Evolutionary conservation across 306 rosid genomes (phyloP), one percentile per base, ranked within the genome.

Genomic region (Cicer pinnatifidum): DNA sequence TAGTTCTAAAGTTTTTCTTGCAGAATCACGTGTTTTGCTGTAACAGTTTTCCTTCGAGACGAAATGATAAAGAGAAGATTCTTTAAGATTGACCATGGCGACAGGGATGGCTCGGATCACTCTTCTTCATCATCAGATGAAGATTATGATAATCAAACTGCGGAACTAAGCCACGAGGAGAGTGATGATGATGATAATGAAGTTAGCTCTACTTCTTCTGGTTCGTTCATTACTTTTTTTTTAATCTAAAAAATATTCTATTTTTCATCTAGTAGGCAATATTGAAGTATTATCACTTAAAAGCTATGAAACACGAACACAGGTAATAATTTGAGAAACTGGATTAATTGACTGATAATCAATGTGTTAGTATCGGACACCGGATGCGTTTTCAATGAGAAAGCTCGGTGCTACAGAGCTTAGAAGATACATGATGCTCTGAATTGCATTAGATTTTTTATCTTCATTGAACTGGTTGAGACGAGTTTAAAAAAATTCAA

Each of bases 61-160:
- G 4, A 71, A 78, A 93, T 93, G 98, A 89, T 93, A 75, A 93
- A 93, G 87, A 87, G 97, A 85, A 80, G 86, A 43, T 93, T 88
- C 88, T 93, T 64, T 72, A 84, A 82, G 85, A 11, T 87, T 47
- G 98, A 93, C 37, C 93, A 86, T 40, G 93, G 83, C 37, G 90
- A 84, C 57, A 71, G 70, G 7, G 89, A 93, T 37, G 89, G 83
- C 61, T 82, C 93, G 0, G 90, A 86, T 80, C 51, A 84, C 3
- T 88, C 97, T 8, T 84, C 91, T 8, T 87, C 94, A 3, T 85
- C 86, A 43, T 86, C 94, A 1, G 90, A 81, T 10, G 87, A 83
- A 63, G 86, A 75, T 19, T 23, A 43, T 19, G 84, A 72, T 19
- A 81, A 76, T 57, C 79, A 19, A 40, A 33, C 53, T 61, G 76